Evolutionary conservation across 805 yeast species (phyloP), one percentile per base, ranked within the genome.

Genomic region (Diddensiella santjacobensis): DNA sequence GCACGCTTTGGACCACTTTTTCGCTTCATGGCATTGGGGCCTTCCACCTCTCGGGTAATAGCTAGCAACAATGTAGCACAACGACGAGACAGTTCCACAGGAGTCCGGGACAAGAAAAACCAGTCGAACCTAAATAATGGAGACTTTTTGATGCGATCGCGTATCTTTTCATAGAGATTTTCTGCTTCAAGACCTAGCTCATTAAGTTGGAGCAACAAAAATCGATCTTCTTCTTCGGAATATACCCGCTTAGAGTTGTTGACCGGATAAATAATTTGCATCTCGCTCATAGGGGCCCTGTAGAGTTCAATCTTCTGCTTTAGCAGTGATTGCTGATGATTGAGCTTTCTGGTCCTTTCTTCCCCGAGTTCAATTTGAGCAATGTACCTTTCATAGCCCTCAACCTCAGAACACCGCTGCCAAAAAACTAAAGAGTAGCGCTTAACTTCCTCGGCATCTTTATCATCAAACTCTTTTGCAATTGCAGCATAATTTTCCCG

Each of bases 171-270:
- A 60, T 80, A 85, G 4, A 90, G 68, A 55, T 86, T 88, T 4
- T 80, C 81, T 18, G 82, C 71, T 55, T 87, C 96, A 22, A 89
- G 65, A 0, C 99, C 99, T 59, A 78, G 77, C 51, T 83, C 75
- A 68, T 84, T 81, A 62, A 88, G 69, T 69, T 84, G 87, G 4
- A 88, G 78, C 48, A 93, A 67, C 55, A 91, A 70, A 66, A 85
- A 91, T 54, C 96, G 74, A 64, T 91, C 99, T 62, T 91, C 97
- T 51, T 84, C 95, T 39, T 86, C 93, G 6, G 87, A 79, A 66
- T 81, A 93, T 0, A 82, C 75, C 60, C 81, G 79, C 59, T 79
- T 78, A 4, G 83, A 70, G 3, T 84, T 77, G n/a, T 78, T 73
- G 8, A 95, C 88, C 3, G 95, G 95, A 55, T 75, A 81, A 53